A percentile compares a stretch with the other conserved stretches of the same genome.
These are phyloP conservation scores for Aspergillus flavus DNA, from an alignment of 2,329 filamentous ascomycete species.

Conservation along the genomic window DNA sequence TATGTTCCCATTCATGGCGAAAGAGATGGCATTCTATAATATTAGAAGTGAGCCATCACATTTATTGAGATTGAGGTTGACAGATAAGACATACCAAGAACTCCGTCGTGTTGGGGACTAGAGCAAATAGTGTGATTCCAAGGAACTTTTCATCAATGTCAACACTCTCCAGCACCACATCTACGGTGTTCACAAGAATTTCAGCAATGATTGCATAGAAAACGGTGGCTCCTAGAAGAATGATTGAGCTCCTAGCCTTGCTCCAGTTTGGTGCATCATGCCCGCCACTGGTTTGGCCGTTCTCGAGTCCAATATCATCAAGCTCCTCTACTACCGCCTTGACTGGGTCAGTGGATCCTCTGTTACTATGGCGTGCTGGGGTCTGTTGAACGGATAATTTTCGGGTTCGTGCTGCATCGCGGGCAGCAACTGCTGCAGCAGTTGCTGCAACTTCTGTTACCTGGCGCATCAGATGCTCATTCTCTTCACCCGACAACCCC, in stretches of 20 bases:
- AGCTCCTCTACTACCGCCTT: slow-evolving; percentile 46
- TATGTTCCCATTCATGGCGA: slow-evolving; percentile 99
- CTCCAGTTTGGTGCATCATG: slow-evolving; percentile 99
- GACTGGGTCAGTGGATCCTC: slow-evolving; percentile 38
- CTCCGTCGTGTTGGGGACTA: slow-evolving; percentile 97
- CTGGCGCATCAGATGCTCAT: slow-evolving; percentile 76
- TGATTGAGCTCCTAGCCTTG: slow-evolving; percentile 83
- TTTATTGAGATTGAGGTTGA: not conserved
- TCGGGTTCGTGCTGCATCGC: slow-evolving; percentile 66
- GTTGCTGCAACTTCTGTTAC: slow-evolving; percentile 94
- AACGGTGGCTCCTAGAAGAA: slow-evolving; percentile 84
- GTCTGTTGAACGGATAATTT: slow-evolving; percentile 49
- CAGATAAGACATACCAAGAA: slow-evolving; percentile 72
- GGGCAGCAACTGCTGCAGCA: slow-evolving; percentile 81
- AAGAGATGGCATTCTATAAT: slow-evolving; percentile 87
- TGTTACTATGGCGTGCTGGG: slow-evolving; percentile 35
- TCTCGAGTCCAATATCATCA: slow-evolving; percentile 51
- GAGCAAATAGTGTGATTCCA: slow-evolving; percentile 91
- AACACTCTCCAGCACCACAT: slow-evolving; percentile 88
- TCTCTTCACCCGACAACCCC: slow-evolving; percentile 80
- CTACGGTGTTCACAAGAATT: slow-evolving; percentile 94
- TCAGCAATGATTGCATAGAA: slow-evolving; percentile 97
- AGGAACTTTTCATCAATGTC: slow-evolving; percentile 96
- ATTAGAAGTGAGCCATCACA: slow-evolving; percentile 12
- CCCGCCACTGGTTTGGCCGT: slow-evolving; percentile 62